Percentiles rank a stretch among this genome's conserved stretches.
Conservation (phyloP, 2,329 filamentous ascomycete species). For the Dendrostoma leiphaemia region DNA sequence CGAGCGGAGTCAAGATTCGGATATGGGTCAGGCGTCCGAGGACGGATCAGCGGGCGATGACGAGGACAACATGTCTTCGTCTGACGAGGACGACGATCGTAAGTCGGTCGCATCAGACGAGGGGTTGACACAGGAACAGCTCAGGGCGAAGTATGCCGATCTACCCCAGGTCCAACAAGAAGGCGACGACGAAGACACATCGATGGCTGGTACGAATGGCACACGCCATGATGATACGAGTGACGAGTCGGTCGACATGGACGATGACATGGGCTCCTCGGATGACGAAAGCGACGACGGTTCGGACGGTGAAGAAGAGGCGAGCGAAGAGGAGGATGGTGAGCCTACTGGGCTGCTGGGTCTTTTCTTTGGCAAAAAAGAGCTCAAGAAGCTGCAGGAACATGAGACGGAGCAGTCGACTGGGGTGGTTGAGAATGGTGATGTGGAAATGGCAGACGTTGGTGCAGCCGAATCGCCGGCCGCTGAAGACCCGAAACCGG, state of each 20-base stretch:
- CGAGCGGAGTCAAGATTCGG: slow-evolving; percentile 26
- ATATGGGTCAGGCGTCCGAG: slow-evolving; percentile 32
- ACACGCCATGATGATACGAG: slow-evolving; percentile 48
- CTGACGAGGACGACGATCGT: slow-evolving; percentile 59
- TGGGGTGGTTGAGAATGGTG: slow-evolving; percentile 23
- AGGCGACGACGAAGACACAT: slow-evolving; percentile 23
- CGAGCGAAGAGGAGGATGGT: slow-evolving; percentile 38
- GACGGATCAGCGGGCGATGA: slow-evolving; percentile 35
- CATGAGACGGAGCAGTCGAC: slow-evolving; percentile 30
- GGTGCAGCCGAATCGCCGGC: neutral
- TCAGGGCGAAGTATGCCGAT: slow-evolving; percentile 67
- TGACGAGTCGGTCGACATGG: slow-evolving; percentile 68
- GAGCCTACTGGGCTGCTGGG: slow-evolving; percentile 50
- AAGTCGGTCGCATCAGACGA: slow-evolving; percentile 57
- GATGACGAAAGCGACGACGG: slow-evolving; percentile 48
- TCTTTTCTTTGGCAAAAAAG: slow-evolving; percentile 58
- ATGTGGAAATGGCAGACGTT: slow-evolving; percentile 19
- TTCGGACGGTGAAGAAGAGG: slow-evolving; percentile 36
- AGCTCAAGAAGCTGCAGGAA: slow-evolving; percentile 51
- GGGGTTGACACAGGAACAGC: slow-evolving; percentile 65
- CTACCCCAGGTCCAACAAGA: slow-evolving; percentile 44
- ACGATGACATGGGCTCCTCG: slow-evolving; percentile 61
- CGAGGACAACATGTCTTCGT: slow-evolving; percentile 62
- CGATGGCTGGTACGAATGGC: slow-evolving; percentile 23
- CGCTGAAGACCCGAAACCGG: neutral